phyloP scores from a whole-genome alignment of 2,329 filamentous ascomycete genomes.

The Exophiala phaeomuriformis region DNA sequence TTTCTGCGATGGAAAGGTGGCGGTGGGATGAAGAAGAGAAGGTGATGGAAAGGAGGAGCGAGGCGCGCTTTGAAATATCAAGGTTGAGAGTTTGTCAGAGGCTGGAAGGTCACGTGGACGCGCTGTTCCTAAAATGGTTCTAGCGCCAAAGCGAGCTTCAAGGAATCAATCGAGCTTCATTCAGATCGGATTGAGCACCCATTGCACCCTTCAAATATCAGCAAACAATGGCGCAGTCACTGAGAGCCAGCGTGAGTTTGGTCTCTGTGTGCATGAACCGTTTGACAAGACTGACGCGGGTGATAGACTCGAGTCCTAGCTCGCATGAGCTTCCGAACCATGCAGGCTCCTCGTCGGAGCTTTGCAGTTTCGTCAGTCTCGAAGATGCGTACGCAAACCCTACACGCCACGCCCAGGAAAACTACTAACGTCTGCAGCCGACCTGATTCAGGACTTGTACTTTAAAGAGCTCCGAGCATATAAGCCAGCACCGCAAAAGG shows the following conservation, averaged over 20 bases:
- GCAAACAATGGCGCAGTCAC: constrained; percentile 47
- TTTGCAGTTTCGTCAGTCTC: constrained; percentile 54
- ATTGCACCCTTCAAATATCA: constrained; percentile 5
- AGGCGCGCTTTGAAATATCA: constrained; percentile 3
- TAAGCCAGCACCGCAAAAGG: constrained; percentile 78
- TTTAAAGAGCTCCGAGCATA: constrained; percentile 91
- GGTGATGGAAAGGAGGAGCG: constrained; percentile 1
- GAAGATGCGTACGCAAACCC: constrained; percentile 51
- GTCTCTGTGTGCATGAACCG: background rate
- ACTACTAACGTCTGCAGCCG: constrained; percentile 54
- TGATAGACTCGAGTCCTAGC: constrained; percentile 53
- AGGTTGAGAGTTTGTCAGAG: background rate
- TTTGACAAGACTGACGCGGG: constrained; percentile 25
- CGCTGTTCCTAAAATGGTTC: background rate
- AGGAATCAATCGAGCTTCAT: constrained; percentile 2
- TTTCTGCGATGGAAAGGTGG: constrained; percentile 16
- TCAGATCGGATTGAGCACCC: background rate
- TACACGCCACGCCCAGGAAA: background rate
- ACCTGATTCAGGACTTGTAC: constrained; percentile 97
- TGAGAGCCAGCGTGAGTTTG: constrained; percentile 52
- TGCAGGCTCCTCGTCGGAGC: constrained; percentile 50
- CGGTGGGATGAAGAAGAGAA: constrained; percentile 10
- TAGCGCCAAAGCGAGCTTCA: constrained; percentile 2
- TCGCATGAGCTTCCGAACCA: constrained; percentile 41
- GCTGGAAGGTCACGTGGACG: constrained; percentile 4